Conservation (phyloP, 441 rosid species). For the Aleurites moluccanus region DNA sequence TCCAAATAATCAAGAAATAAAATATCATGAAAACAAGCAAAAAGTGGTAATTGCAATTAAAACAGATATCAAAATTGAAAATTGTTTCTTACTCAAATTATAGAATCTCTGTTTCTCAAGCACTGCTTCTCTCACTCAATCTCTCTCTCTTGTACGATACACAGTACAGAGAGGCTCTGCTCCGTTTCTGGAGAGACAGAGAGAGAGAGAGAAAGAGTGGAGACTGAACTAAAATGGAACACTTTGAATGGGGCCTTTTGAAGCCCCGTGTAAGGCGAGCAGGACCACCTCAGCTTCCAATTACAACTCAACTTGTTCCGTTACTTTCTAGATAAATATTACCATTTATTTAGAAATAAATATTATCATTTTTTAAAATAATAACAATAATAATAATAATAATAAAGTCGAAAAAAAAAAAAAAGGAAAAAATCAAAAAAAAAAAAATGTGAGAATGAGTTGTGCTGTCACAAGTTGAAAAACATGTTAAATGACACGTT, state of each 20-base stretch:
- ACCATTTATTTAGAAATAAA: not conserved
- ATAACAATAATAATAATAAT: too few species aligned
- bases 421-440: too few species aligned
- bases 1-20: not conserved
- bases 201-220: not conserved
- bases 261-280: not conserved
- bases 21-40: not conserved
- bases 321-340: not conserved
- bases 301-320: not conserved
- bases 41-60: not conserved
- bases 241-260: not conserved
- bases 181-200: not conserved
- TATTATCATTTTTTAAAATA: not conserved
- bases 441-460: not conserved
- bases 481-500: not conserved
- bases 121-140: too few species aligned
- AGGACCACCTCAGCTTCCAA: not conserved
- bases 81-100: not conserved
- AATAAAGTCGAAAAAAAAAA: not conserved
- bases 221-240: not conserved
- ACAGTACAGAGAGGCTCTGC: not conserved
- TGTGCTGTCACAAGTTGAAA: not conserved
- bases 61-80: not conserved
- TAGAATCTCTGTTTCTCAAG: not conserved
- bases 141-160: not conserved